phyloP scores from a whole-genome alignment of 1,139 yeast genomes.

The Kurtzmaniella quercitrusa region DNA sequence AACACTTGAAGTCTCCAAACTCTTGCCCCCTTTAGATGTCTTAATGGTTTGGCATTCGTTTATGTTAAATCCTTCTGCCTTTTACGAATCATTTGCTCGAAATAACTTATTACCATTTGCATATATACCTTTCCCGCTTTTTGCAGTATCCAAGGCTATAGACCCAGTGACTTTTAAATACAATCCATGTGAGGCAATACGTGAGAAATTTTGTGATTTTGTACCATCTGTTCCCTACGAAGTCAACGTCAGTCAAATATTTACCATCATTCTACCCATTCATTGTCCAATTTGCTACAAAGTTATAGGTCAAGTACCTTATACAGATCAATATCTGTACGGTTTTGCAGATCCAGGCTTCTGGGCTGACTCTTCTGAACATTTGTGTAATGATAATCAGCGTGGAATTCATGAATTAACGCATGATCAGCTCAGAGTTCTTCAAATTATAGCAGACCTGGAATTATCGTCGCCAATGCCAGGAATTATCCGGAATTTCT shows the following conservation, averaged over 20 bases:
- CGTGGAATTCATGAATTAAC: conserved; percentile 7
- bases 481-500: background rate
- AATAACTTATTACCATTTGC: conserved; percentile 19
- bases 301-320: conserved; percentile 12
- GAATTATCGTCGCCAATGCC: conserved; percentile 3
- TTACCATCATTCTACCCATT: background rate
- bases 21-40: conserved; percentile 35
- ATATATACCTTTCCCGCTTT: conserved; percentile 24
- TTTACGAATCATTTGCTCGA: conserved; percentile 25
- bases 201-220: background rate
- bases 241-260: background rate
- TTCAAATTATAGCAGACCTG: conserved; percentile 19
- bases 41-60: conserved; percentile 38
- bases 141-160: conserved; percentile 17
- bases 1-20: background rate
- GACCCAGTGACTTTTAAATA: conserved; percentile 18
- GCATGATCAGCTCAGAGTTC: conserved; percentile 17
- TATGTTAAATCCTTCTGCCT: conserved; percentile 16
- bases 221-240: background rate
- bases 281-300: conserved; percentile 18
- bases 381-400: conserved; percentile 2
- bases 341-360: conserved; percentile 24
- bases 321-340: conserved; percentile 11
- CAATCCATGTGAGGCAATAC: conserved; percentile 10
- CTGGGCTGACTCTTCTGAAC: conserved; percentile 7